Evolutionary conservation across 1,139 yeast genomes (phyloP).

Genomic region (Pneumocystis murina): DNA sequence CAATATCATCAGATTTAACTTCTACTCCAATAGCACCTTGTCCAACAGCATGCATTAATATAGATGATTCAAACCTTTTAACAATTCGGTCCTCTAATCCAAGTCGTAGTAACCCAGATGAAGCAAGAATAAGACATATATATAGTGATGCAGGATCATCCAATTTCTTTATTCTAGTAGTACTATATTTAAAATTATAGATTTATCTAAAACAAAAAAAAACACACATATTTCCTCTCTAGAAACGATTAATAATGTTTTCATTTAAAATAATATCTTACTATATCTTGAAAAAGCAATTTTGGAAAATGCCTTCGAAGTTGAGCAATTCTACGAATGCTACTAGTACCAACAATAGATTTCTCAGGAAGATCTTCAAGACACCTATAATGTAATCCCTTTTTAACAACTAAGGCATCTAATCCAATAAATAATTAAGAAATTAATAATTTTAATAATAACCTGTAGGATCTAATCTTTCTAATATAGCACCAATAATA

Average conservation of each 20-base stretch:
- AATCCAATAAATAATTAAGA: slow-evolving; percentile 23
- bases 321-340: slow-evolving; percentile 82
- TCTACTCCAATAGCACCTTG: slow-evolving; percentile 95
- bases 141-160: slow-evolving; percentile 38
- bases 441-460: background rate
- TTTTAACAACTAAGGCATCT: slow-evolving; percentile 79
- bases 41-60: slow-evolving; percentile 92
- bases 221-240: slow-evolving; percentile 51
- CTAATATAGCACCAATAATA: slow-evolving; percentile 71
- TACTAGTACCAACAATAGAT: slow-evolving; percentile 82
- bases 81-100: slow-evolving; percentile 59
- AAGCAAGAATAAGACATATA: slow-evolving; percentile 71
- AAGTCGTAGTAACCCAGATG: slow-evolving; percentile 74
- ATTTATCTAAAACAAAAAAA: background rate
- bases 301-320: slow-evolving; percentile 43
- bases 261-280: background rate
- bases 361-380: slow-evolving; percentile 71
- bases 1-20: slow-evolving; percentile 53
- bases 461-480: slow-evolving; percentile 37
- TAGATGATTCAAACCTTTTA: slow-evolving; percentile 49
- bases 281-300: slow-evolving; percentile 52
- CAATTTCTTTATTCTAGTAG: background rate
- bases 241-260: background rate
- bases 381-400: slow-evolving; percentile 44
- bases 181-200: background rate